Percentiles rank a stretch among this genome's conserved stretches.
These are phyloP conservation scores for bread wheat (Triticum aestivum) DNA, from an alignment of 176 grass and related monocot genomes.

Conservation along the genomic window DNA sequence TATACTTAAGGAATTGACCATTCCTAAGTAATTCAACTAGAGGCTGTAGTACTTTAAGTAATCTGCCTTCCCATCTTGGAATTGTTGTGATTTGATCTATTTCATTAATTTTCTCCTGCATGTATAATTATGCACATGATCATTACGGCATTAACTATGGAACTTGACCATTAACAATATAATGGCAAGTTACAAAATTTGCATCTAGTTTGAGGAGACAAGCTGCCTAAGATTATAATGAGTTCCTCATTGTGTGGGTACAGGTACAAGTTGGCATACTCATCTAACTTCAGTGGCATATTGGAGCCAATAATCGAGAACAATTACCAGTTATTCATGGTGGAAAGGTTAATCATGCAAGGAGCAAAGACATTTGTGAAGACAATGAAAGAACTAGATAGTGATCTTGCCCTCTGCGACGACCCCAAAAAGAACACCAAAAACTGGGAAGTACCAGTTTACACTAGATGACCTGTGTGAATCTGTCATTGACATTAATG, in stretches of 20 bases:
- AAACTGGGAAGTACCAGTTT: slow-evolving; percentile 80
- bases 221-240: background rate
- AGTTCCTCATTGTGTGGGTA: slow-evolving; percentile 7
- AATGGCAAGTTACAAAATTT: background rate
- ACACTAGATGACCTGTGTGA: slow-evolving; percentile 30
- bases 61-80: background rate
- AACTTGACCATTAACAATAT: background rate
- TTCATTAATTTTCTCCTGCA: background rate
- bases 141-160: no score
- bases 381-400: slow-evolving; percentile 83
- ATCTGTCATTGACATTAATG: slow-evolving; percentile 7
- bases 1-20: slow-evolving; percentile 5
- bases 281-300: slow-evolving; percentile 84
- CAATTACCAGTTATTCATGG: slow-evolving; percentile 90
- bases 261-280: slow-evolving; percentile 79
- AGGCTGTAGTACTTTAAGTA: background rate
- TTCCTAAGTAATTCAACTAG: slow-evolving; percentile 4
- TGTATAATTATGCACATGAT: background rate
- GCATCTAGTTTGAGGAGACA: slow-evolving; percentile 4
- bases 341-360: slow-evolving; percentile 90
- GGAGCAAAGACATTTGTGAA: slow-evolving; percentile 81
- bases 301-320: slow-evolving; percentile 71
- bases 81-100: background rate
- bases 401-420: slow-evolving; percentile 82
- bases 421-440: slow-evolving; percentile 89